These are phyloP conservation scores for Cavenderia fasciculata DNA, from an alignment of 78 protist species.

Conservation along the genomic window DNA sequence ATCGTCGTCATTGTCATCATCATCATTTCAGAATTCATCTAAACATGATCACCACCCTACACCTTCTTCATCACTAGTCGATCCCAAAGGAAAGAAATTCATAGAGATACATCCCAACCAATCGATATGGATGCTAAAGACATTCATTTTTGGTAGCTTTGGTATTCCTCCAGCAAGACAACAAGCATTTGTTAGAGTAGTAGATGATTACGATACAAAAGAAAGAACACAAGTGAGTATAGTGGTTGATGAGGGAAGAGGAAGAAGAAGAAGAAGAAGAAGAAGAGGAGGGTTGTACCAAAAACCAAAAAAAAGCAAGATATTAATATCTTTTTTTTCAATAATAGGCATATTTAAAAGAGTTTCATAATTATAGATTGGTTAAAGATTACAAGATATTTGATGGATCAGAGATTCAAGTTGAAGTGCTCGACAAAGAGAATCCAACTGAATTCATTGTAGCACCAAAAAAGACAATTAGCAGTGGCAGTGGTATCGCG, in stretches of 20 bases:
- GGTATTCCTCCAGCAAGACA: conserved; percentile 49
- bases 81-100: conserved; percentile 17
- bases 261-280: background rate
- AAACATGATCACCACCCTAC: background rate
- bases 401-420: conserved; percentile 44
- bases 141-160: conserved; percentile 21
- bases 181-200: conserved; percentile 21
- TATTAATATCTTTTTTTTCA: background rate
- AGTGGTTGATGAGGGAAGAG: background rate
- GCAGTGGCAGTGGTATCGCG: background rate
- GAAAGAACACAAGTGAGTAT: conserved; percentile 11
- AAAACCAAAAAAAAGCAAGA: background rate
- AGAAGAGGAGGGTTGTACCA: background rate
- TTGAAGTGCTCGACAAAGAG: conserved; percentile 37
- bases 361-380: conserved; percentile 42
- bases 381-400: conserved; percentile 44
- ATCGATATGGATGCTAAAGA: conserved; percentile 65
- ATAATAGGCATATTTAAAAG: conserved; percentile 25
- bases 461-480: background rate
- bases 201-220: conserved; percentile 36
- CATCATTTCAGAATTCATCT: too few species aligned
- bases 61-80: background rate
- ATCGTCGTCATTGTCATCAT: background rate
- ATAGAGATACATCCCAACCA: conserved; percentile 63
- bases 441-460: conserved; percentile 40